Evolutionary conservation across 805 yeast genomes (phyloP), one percentile per base, ranked within the genome.

Genomic region (Candida insectalens): DNA sequence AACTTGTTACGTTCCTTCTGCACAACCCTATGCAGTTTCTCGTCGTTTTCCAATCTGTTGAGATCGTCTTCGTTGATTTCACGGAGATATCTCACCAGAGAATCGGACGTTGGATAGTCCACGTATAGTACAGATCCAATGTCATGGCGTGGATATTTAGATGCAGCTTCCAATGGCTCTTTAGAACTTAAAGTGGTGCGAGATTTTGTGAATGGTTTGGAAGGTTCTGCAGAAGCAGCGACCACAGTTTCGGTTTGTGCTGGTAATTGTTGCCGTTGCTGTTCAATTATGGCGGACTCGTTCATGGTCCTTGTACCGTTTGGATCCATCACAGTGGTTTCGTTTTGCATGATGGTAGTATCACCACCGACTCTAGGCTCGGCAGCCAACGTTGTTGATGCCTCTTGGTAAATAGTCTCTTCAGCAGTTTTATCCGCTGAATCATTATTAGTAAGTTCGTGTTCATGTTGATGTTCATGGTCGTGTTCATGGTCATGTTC

Each of bases 71-170:
- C 44, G 1, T 30, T 26, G 17, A 50, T 27, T 29, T 46, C 42
- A 16, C 37, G 32, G 25, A 53, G 38, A 22, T 37, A 41, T 31
- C 55, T 23, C 4, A 36, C 34, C 12, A 47, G 39, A 4, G 69
- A 58, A 1, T 56, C 50, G 57, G 60, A 59, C 0, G 79, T 73
- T 10, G 78, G 75, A 15, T 65, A 63, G 6, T 74, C 70, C 29
- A 66, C 67, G 49, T 83, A 83, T 0, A 77, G 50, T 4, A 78
- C 52, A 1, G 73, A 60, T 1, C 83, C 83, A 7, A 79, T 53
- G 38, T 65, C 57, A 25, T 52, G 55, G 27, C 74, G 52, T 20
- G 67, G 66, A 42, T 71, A 69, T 35, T 50, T 44, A 3, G 55
- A 42, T 2, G 69, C 69, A 18, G 52, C 51, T n/a, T 13, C 22